A percentile compares a stretch with the other conserved stretches of the same genome.
Conservation (phyloP, 1,284 basidiomycete genomes). For the Cryptococcus floricola region DNA sequence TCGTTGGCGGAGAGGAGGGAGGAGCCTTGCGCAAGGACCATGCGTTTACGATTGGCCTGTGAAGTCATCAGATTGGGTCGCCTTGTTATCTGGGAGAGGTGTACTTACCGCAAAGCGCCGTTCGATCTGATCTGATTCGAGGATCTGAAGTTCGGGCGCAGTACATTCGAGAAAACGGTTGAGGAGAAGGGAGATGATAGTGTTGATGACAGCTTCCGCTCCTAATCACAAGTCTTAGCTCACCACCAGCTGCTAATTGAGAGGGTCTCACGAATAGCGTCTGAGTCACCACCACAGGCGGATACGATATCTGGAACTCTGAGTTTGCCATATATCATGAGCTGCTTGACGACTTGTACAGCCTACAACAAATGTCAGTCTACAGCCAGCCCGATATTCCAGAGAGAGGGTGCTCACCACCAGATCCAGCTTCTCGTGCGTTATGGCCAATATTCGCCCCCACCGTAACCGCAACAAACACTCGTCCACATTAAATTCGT, state of each 20-base stretch:
- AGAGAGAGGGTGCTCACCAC: conserved; percentile 54
- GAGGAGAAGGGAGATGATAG: conserved; percentile 23
- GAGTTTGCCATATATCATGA: conserved; percentile 83
- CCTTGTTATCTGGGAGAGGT: not conserved
- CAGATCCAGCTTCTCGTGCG: conserved; percentile 59
- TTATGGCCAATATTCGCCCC: conserved; percentile 70
- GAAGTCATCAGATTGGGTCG: not conserved
- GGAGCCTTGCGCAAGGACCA: conserved; percentile 20
- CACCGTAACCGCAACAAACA: conserved; percentile 74
- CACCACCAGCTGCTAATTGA: not conserved
- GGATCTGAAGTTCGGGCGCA: conserved; percentile 26
- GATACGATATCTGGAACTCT: conserved; percentile 53
- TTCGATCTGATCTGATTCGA: conserved; percentile 29
- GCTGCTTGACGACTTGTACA: conserved; percentile 63
- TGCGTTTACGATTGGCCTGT: conserved; percentile 23
- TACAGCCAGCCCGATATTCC: not conserved
- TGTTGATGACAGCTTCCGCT: conserved; percentile 11
- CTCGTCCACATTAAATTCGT: conserved; percentile 66
- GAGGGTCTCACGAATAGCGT: conserved; percentile 19
- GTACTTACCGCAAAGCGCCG: conserved; percentile 27
- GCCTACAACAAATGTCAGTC: conserved; percentile 53
- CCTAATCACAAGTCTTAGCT: conserved; percentile 8
- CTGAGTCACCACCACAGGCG: conserved; percentile 12
- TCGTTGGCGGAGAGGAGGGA: conserved; percentile 47
- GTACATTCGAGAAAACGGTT: conserved; percentile 30